These are phyloP conservation scores for Porphyrellus cyaneotinctus DNA, from an alignment of 768 basidiomycete species.

Conservation along the genomic window DNA sequence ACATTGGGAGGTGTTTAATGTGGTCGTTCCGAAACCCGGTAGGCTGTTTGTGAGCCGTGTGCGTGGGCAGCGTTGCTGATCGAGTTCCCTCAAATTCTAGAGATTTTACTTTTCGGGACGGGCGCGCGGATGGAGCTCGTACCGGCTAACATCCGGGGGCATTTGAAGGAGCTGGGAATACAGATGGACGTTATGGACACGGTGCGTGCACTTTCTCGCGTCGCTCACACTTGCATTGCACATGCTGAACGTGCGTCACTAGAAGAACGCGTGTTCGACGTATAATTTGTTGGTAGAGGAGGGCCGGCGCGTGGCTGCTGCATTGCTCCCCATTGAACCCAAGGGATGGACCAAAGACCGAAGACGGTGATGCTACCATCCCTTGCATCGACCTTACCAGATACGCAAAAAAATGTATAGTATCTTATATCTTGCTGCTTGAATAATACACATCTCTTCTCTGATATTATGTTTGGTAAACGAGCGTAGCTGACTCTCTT, in stretches of 20 bases:
- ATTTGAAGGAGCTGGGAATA: slow-evolving; percentile 74
- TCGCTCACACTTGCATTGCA: neutral
- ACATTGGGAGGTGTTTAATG: slow-evolving; percentile 77
- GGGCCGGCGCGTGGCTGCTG: slow-evolving; percentile 88
- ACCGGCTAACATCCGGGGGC: slow-evolving; percentile 60
- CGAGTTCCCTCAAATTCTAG: slow-evolving; percentile 37
- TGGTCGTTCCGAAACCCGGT: slow-evolving; percentile 86
- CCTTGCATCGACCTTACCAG: neutral
- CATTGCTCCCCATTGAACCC: slow-evolving; percentile 66
- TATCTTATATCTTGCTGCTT: slow-evolving; percentile 8
- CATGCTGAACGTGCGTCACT: neutral
- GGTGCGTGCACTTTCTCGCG: slow-evolving; percentile 37
- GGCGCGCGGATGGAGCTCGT: slow-evolving; percentile 67
- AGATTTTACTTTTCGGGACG: slow-evolving; percentile 88
- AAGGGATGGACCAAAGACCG: slow-evolving; percentile 45
- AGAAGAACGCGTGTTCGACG: slow-evolving; percentile 93
- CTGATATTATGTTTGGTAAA: neutral
- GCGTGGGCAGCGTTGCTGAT: neutral
- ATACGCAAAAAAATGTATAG: slow-evolving; percentile 13
- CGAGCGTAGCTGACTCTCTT: neutral
- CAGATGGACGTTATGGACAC: slow-evolving; percentile 87
- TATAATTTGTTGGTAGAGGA: slow-evolving; percentile 94
- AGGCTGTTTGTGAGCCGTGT: neutral
- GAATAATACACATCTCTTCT: slow-evolving; percentile 5
- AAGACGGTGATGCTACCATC: neutral